Percentiles rank a stretch among this genome's conserved stretches.
phyloP scores from a whole-genome alignment of 257 asterid genomes.

The Solanum habrochaites region DNA sequence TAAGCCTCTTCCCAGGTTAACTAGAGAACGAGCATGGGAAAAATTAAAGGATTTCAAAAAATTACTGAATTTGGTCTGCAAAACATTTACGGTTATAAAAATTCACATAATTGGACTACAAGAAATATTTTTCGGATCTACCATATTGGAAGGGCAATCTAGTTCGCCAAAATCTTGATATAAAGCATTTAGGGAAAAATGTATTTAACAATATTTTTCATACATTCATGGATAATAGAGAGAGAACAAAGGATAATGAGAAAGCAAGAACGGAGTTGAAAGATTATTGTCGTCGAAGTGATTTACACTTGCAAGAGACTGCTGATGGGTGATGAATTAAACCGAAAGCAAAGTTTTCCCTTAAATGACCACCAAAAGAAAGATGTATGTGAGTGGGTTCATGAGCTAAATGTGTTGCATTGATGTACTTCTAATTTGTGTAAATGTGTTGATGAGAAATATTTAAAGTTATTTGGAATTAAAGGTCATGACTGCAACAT shows the following conservation, averaged over 20 bases:
- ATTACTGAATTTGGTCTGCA: too few relatives aligned
- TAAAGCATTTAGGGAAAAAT: too few relatives aligned
- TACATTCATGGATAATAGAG: neutral
- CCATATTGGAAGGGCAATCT: too few relatives aligned
- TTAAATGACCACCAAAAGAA: neutral
- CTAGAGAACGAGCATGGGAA: too few relatives aligned
- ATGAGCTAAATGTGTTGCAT: neutral
- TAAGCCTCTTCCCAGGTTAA: too few relatives aligned
- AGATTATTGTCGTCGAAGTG: neutral
- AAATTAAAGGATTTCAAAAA: too few relatives aligned
- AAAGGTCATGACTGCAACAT: neutral
- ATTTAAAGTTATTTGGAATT: neutral
- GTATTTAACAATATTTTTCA: neutral
- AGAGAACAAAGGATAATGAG: neutral
- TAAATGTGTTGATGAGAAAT: neutral
- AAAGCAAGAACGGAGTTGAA: neutral
- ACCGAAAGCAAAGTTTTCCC: neutral
- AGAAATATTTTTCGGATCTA: too few relatives aligned
- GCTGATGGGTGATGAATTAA: neutral
- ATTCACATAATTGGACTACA: too few relatives aligned
- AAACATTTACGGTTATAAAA: too few relatives aligned
- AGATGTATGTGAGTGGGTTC: neutral
- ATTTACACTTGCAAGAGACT: neutral
- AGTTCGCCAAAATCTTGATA: too few relatives aligned
- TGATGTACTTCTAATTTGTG: neutral